Percentiles rank a stretch among this genome's conserved stretches.
phyloP scores from a whole-genome alignment of 2,329 filamentous ascomycete species.

The Beauveria scarabaeidicola region DNA sequence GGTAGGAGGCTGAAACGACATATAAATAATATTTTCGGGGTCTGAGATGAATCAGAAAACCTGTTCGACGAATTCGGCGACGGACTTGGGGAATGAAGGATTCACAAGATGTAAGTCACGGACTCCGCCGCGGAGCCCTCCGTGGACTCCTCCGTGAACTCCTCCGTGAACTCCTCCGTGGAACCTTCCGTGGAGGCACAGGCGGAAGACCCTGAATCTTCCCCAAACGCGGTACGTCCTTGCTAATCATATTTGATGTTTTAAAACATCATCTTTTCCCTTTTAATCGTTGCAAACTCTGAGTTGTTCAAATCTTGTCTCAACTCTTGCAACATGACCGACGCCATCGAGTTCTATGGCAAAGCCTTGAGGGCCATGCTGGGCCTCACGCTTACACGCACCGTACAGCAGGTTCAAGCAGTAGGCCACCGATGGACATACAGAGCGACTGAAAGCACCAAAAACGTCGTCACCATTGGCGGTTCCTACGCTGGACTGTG shows the following conservation, averaged over 20 bases:
- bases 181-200: neutral
- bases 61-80: neutral
- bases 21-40: neutral
- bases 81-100: neutral
- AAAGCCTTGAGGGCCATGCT: neutral
- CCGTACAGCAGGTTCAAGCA: neutral
- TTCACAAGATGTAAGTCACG: neutral
- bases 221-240: neutral
- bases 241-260: neutral
- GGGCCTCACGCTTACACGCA: neutral
- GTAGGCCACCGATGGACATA: neutral
- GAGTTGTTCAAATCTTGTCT: neutral
- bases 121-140: neutral
- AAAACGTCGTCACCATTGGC: slow-evolving; percentile 20
- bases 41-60: neutral
- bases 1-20: neutral
- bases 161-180: neutral
- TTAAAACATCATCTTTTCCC: neutral
- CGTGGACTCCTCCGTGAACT: neutral
- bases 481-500: slow-evolving; percentile 20
- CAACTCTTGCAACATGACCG: neutral
- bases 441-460: slow-evolving; percentile 16
- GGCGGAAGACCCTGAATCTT: neutral
- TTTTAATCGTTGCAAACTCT: neutral
- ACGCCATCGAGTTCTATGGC: neutral